Conservation (phyloP, 139 green algal species). For the Tetraselmis chui region DNA sequence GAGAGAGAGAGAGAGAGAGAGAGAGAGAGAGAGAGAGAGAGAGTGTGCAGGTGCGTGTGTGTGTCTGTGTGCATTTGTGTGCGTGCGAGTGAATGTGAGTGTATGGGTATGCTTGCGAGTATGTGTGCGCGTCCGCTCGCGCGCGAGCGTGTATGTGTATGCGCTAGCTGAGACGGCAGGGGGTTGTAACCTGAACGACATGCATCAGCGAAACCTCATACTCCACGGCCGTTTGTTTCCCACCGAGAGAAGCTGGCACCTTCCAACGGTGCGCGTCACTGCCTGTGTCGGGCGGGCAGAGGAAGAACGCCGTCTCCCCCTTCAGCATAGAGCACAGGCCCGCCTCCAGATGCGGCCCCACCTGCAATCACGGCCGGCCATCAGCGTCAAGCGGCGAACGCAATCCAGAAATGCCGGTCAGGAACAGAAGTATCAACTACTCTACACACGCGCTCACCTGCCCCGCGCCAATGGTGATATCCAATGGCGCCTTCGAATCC, state of each 20-base stretch:
- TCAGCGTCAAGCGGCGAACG: too few species aligned
- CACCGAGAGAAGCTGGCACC: too few species aligned
- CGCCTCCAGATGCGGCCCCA: constrained; percentile 30
- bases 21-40: neutral
- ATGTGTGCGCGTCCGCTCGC: neutral
- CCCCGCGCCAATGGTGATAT: neutral
- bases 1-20: too few species aligned
- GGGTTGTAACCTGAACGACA: constrained; percentile 42
- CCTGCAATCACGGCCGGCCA: too few species aligned
- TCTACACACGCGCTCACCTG: neutral
- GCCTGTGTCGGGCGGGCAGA: constrained; percentile 6
- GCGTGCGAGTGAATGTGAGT: too few species aligned
- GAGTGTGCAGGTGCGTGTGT: neutral
- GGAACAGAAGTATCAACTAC: neutral
- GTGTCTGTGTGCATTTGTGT: neutral
- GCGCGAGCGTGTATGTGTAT: neutral
- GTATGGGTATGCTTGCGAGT: neutral
- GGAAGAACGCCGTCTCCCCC: constrained; percentile 38
- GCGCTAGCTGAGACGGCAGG: neutral
- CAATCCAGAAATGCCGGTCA: too few species aligned
- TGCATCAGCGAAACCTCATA: constrained; percentile 40
- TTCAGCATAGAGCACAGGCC: constrained; percentile 40
- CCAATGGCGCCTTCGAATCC: too few species aligned
- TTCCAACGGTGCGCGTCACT: constrained; percentile 15
- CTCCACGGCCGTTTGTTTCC: constrained; percentile 54